Percentiles rank a stretch among this genome's conserved stretches.
Evolutionary conservation across 75 land plant species (phyloP).

Genomic region (Sequoia sempervirens): DNA sequence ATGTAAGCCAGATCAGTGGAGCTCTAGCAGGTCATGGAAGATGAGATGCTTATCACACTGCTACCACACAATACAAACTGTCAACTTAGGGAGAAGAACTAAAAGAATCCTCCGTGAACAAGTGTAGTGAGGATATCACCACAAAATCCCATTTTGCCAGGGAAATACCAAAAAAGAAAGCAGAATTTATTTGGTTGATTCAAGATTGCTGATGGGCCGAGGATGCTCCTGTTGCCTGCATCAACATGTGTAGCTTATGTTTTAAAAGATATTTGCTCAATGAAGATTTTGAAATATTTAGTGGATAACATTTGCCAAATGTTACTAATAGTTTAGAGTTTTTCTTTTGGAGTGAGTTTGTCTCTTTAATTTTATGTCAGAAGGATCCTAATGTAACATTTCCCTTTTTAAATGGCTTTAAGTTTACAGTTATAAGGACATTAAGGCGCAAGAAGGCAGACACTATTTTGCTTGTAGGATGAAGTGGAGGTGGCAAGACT

Average conservation of each 20-base stretch:
- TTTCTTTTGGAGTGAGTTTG: not conserved
- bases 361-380: not conserved
- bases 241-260: not conserved
- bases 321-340: not conserved
- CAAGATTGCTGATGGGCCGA: no score
- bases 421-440: slow-evolving; percentile 38
- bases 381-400: not conserved
- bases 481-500: slow-evolving; percentile 93
- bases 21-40: no score
- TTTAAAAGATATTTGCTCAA: not conserved
- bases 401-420: slow-evolving; percentile 1
- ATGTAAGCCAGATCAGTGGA: no score
- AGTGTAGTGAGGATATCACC: no score
- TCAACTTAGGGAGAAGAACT: no score
- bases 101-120: no score
- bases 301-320: not conserved
- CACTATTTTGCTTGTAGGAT: slow-evolving; percentile 73
- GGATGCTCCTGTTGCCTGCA: not conserved
- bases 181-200: no score
- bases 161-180: no score
- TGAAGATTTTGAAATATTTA: not conserved
- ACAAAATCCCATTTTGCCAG: no score
- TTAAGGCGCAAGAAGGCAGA: slow-evolving; percentile 56
- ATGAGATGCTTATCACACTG: no score
- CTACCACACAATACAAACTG: no score